Percentiles rank a stretch among this genome's conserved stretches.
These are phyloP conservation scores for Sordariomycetes sp. DNA, from an alignment of 2,329 filamentous ascomycete genomes.

Conservation along the genomic window DNA sequence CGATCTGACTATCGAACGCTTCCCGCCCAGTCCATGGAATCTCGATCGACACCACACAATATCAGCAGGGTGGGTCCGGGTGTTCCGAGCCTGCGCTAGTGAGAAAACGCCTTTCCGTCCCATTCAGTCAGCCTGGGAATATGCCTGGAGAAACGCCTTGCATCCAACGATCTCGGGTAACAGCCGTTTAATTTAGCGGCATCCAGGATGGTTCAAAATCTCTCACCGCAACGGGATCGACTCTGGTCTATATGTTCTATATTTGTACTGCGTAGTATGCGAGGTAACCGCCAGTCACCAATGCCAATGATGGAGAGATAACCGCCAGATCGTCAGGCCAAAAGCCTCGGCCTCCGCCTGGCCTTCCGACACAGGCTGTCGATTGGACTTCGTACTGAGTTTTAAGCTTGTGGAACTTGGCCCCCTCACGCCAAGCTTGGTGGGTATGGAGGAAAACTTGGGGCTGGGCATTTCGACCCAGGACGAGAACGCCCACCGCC, in stretches of 20 bases:
- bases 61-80: neutral
- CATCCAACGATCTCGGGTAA: no score
- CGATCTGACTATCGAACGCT: neutral
- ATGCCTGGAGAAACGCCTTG: no score
- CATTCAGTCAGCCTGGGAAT: no score
- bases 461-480: neutral
- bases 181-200: no score
- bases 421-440: neutral
- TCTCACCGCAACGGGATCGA: no score
- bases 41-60: neutral
- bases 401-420: neutral
- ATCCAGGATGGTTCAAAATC: no score
- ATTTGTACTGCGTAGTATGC: no score
- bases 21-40: neutral
- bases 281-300: no score
- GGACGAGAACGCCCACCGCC: neutral
- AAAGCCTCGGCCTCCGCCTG: neutral
- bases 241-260: no score
- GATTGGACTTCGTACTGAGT: neutral
- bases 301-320: no score
- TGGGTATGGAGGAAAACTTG: neutral
- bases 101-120: no score
- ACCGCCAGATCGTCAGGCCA: neutral
- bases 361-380: neutral
- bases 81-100: no score